These are phyloP conservation scores for Xylaria palmicola DNA, from an alignment of 495 filamentous ascomycete species.

Conservation along the genomic window DNA sequence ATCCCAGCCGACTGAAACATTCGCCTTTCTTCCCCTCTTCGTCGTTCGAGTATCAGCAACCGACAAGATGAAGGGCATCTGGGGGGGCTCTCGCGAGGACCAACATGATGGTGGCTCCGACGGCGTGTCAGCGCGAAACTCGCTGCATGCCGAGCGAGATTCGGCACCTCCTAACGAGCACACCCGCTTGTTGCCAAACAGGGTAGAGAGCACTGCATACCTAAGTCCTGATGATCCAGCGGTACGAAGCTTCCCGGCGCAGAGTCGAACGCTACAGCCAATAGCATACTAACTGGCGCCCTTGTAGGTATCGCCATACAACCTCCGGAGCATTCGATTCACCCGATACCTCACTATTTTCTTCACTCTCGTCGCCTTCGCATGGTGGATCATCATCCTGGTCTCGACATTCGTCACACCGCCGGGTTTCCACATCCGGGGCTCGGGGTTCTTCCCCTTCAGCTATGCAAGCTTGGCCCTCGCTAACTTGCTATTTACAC, in stretches of 20 bases:
- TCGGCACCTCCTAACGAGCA: constrained; percentile 59
- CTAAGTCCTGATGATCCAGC: constrained; percentile 94
- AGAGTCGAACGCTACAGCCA: background rate
- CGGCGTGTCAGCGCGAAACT: constrained; percentile 10
- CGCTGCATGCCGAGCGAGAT: constrained; percentile 19
- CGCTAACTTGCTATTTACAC: constrained; percentile 68
- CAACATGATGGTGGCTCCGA: constrained; percentile 27
- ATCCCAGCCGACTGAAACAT: background rate
- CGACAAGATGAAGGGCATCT: constrained; percentile 44
- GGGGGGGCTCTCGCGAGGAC: constrained; percentile 27
- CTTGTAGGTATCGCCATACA: constrained; percentile 86
- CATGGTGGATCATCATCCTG: constrained; percentile 89
- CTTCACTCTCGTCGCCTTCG: constrained; percentile 69
- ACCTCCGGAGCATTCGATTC: constrained; percentile 83
- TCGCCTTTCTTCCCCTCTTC: background rate
- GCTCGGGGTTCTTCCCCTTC: constrained; percentile 88
- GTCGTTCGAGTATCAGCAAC: constrained; percentile 13
- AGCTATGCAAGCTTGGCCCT: constrained; percentile 71
- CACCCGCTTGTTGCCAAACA: constrained; percentile 68
- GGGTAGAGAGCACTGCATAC: constrained; percentile 56
- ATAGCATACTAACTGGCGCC: constrained; percentile 14
- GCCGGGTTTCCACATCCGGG: constrained; percentile 78
- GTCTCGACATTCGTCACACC: constrained; percentile 86
- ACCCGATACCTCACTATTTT: constrained; percentile 70
- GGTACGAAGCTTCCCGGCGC: constrained; percentile 48